phyloP scores from a whole-genome alignment of 495 filamentous ascomycete species.

The Penicillium dipodomyicola region DNA sequence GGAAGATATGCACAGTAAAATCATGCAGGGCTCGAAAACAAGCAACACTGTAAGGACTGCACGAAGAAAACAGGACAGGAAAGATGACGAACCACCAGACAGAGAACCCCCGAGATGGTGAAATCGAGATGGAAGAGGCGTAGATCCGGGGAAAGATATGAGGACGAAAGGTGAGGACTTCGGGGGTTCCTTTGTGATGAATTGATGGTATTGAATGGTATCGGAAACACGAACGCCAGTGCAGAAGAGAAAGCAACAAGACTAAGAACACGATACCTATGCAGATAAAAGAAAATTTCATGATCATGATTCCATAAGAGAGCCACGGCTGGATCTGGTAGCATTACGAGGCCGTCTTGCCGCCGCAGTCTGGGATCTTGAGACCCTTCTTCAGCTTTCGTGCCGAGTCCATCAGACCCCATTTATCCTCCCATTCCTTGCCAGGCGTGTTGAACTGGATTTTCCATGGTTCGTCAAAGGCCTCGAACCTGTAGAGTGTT shows the following conservation, averaged over 20 bases:
- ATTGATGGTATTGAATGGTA: background rate
- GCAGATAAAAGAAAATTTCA: slow-evolving; percentile 15
- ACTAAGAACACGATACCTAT: slow-evolving; percentile 3
- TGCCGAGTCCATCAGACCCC: slow-evolving; percentile 87
- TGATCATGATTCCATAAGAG: slow-evolving; percentile 26
- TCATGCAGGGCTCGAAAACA: background rate
- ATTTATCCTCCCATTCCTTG: slow-evolving; percentile 91
- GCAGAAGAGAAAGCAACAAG: background rate
- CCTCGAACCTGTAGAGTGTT: slow-evolving; percentile 63
- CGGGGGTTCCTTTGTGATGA: slow-evolving; percentile 3
- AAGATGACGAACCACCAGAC: background rate
- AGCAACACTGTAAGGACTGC: background rate
- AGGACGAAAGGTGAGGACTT: background rate
- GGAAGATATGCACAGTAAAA: background rate
- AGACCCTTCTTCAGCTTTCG: slow-evolving; percentile 83
- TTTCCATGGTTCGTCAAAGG: slow-evolving; percentile 97
- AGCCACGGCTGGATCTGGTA: background rate
- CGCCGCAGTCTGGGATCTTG: slow-evolving; percentile 84
- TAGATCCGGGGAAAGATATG: background rate
- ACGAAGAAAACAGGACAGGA: background rate
- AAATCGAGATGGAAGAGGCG: background rate
- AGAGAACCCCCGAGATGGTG: background rate
- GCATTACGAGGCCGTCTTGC: slow-evolving; percentile 56
- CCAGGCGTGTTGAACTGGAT: slow-evolving; percentile 62
- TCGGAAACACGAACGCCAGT: background rate